Conservation (phyloP, 768 basidiomycete species). For the Suillus discolor region DNA sequence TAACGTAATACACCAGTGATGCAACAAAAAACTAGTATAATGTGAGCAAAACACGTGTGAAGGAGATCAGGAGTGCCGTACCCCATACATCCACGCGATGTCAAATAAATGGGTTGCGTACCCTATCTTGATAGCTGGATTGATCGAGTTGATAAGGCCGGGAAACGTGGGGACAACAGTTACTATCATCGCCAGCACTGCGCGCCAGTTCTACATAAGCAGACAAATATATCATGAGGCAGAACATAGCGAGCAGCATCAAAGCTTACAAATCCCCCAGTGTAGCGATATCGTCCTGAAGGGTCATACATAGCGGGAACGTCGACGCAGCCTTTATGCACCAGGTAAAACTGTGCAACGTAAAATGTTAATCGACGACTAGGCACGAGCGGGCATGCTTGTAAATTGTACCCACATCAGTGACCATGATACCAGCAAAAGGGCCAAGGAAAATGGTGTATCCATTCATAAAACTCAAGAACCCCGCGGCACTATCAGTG, state of each 20-base stretch:
- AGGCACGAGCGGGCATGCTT: background rate
- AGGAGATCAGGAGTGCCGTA: slow-evolving; percentile 36
- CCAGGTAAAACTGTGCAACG: slow-evolving; percentile 66
- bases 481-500: slow-evolving; percentile 54
- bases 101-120: slow-evolving; percentile 59
- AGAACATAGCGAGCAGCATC: background rate
- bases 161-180: slow-evolving; percentile 76
- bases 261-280: slow-evolving; percentile 68
- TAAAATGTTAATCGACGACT: slow-evolving; percentile 3
- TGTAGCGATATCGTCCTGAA: slow-evolving; percentile 77
- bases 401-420: slow-evolving; percentile 44
- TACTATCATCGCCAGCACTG: slow-evolving; percentile 65
- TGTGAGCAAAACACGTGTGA: slow-evolving; percentile 12
- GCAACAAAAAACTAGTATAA: slow-evolving; percentile 25
- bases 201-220: slow-evolving; percentile 73
- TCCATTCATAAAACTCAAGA: slow-evolving; percentile 79
- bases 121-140: slow-evolving; percentile 62
- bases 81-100: slow-evolving; percentile 78
- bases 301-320: slow-evolving; percentile 86
- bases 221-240: background rate
- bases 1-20: slow-evolving; percentile 27
- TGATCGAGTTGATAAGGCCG: slow-evolving; percentile 77
- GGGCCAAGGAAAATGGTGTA: slow-evolving; percentile 89
- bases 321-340: slow-evolving; percentile 72
- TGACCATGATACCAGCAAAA: slow-evolving; percentile 75